These are phyloP conservation scores for Trametes cinnabarina DNA, from an alignment of 768 basidiomycete species.

Conservation along the genomic window DNA sequence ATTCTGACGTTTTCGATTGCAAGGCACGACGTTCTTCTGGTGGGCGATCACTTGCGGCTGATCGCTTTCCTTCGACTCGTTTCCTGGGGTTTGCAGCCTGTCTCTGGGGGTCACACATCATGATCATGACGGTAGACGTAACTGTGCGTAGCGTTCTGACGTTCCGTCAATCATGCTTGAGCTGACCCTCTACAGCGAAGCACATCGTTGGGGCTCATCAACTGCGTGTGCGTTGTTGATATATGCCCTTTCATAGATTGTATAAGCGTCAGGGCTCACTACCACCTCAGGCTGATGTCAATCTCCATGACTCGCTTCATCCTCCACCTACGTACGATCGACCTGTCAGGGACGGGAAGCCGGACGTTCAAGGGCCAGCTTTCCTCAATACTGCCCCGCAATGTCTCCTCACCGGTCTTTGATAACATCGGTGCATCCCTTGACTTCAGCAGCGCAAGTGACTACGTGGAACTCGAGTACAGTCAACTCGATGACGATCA, in stretches of 20 bases:
- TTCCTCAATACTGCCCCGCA: not conserved
- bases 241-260: not conserved
- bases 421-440: slow-evolving; percentile 8
- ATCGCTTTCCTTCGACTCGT: not conserved
- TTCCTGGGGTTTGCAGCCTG: not conserved
- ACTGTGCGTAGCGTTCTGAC: no score
- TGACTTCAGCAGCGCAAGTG: not conserved
- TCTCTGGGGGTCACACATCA: not conserved
- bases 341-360: not conserved
- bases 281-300: not conserved
- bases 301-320: slow-evolving; percentile 11
- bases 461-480: not conserved
- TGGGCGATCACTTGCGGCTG: not conserved
- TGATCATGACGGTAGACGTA: not conserved
- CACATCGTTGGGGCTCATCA: no score
- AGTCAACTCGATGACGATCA: not conserved
- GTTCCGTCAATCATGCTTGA: no score
- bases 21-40: slow-evolving; percentile 2
- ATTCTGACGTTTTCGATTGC: not conserved
- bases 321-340: slow-evolving; percentile 4
- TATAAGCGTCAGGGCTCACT: not conserved
- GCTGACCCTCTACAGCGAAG: no score
- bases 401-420: not conserved
- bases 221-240: not conserved
- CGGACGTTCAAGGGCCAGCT: not conserved